These are phyloP conservation scores for Suhomyces canberraensis DNA, from an alignment of 805 yeast species.

Conservation along the genomic window DNA sequence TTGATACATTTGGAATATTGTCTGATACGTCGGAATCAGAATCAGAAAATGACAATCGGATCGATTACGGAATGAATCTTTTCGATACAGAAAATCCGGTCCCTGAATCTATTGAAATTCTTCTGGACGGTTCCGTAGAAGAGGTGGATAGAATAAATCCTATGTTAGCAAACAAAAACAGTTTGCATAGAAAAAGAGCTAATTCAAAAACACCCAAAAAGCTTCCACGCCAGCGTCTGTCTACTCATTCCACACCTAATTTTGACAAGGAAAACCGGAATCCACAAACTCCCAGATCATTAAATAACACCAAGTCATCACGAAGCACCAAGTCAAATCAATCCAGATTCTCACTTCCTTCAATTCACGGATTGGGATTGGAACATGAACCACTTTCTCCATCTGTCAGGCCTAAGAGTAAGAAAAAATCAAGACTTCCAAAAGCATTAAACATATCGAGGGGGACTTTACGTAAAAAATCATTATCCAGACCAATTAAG, in stretches of 20 bases:
- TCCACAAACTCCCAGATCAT: neutral
- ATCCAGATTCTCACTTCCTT: neutral
- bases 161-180: conserved; percentile 11
- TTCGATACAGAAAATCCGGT: neutral
- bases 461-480: conserved; percentile 1
- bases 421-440: neutral
- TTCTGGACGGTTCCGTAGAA: conserved; percentile 9
- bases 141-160: conserved; percentile 18
- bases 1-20: conserved; percentile 9
- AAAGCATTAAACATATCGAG: neutral
- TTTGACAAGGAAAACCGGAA: neutral
- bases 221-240: too few species aligned
- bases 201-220: neutral
- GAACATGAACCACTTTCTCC: neutral
- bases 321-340: neutral
- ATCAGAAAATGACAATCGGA: neutral
- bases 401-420: neutral
- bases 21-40: conserved; percentile 5
- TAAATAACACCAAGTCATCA: neutral
- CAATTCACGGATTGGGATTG: neutral
- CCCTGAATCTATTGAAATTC: neutral
- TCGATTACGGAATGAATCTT: neutral
- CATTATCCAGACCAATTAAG: neutral
- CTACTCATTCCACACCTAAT: neutral
- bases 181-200: neutral